phyloP scores from a whole-genome alignment of 441 rosid genomes.

The Viola pubescens region DNA sequence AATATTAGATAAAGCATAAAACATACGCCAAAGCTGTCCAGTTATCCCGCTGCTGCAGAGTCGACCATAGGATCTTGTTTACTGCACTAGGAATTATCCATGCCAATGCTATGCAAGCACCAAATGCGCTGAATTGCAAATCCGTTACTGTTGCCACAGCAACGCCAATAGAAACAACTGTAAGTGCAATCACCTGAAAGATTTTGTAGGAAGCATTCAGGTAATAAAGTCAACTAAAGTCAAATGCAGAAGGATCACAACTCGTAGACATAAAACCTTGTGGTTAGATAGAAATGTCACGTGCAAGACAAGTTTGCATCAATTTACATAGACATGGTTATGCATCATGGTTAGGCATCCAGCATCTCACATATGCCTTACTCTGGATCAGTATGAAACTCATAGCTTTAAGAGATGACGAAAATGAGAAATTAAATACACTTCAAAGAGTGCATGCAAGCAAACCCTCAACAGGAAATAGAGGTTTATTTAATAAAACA shows the following conservation, averaged over 20 bases:
- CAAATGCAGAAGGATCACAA: not conserved
- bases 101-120: slow-evolving; percentile 74
- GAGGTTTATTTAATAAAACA: too few relatives aligned
- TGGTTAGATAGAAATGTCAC: not conserved
- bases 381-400: too few relatives aligned
- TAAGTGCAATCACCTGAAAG: slow-evolving; percentile 67
- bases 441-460: too few relatives aligned
- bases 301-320: slow-evolving; percentile 6
- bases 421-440: too few relatives aligned
- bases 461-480: too few relatives aligned
- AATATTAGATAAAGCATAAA: not conserved
- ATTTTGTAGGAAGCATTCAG: slow-evolving; percentile 8
- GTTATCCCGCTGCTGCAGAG: slow-evolving; percentile 74
- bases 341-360: not conserved
- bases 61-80: slow-evolving; percentile 88
- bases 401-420: too few relatives aligned
- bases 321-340: not conserved
- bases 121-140: slow-evolving; percentile 73
- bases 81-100: slow-evolving; percentile 90
- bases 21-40: slow-evolving; percentile 91
- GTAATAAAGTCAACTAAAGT: not conserved
- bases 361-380: too few relatives aligned
- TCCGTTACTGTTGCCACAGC: slow-evolving; percentile 91
- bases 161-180: slow-evolving; percentile 72
- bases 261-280: not conserved